phyloP scores from a whole-genome alignment of 768 basidiomycete genomes.

The Boletus tomentosulus region DNA sequence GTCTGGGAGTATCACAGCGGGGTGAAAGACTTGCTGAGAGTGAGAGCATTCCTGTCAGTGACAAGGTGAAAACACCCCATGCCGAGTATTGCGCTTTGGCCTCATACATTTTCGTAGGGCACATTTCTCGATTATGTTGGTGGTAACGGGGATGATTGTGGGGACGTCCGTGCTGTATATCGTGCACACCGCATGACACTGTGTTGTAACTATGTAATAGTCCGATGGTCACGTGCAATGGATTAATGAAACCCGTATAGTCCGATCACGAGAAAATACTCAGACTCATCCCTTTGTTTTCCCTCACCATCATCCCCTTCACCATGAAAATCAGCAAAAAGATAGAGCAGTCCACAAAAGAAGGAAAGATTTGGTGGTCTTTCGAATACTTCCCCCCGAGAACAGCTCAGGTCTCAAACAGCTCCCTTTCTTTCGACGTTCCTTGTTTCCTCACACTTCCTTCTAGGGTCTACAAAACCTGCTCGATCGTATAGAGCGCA shows the following conservation, averaged over 20 bases:
- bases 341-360: slow-evolving; percentile 78
- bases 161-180: slow-evolving; percentile 51
- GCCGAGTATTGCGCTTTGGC: background rate
- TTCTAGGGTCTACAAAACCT: slow-evolving; percentile 72
- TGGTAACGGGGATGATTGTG: slow-evolving; percentile 46
- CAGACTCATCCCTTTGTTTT: slow-evolving; percentile 23
- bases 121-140: slow-evolving; percentile 49
- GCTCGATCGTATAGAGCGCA: slow-evolving; percentile 96
- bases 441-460: background rate
- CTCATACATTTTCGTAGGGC: slow-evolving; percentile 32
- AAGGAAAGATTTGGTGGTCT: slow-evolving; percentile 93
- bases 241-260: slow-evolving; percentile 1
- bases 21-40: slow-evolving; percentile 50
- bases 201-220: background rate
- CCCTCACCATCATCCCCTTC: slow-evolving; percentile 1
- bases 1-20: slow-evolving; percentile 64
- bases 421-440: slow-evolving; percentile 1
- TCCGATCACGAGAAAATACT: slow-evolving; percentile 24
- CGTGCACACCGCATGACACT: slow-evolving; percentile 24
- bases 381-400: slow-evolving; percentile 98
- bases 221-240: slow-evolving; percentile 18
- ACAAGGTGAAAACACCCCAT: slow-evolving; percentile 43
- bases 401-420: slow-evolving; percentile 74
- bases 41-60: slow-evolving; percentile 56
- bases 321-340: slow-evolving; percentile 94